Percentiles rank a stretch among this genome's conserved stretches.
These are phyloP conservation scores for Yamadazyma buinensis DNA, from an alignment of 1,139 yeast genomes.

Conservation along the genomic window DNA sequence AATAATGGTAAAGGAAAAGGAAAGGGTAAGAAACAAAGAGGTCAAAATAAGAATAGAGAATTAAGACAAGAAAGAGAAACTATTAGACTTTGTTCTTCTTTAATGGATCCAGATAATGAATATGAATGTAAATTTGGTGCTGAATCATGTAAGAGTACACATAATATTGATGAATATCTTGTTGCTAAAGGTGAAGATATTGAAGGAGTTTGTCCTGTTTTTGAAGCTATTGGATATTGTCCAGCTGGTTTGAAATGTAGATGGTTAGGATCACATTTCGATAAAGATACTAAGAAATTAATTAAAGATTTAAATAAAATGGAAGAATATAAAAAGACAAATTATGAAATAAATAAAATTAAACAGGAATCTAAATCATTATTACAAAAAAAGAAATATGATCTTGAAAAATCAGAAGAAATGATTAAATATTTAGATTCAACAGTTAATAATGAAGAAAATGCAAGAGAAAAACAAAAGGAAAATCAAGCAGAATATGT, in stretches of 20 bases:
- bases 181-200: slow-evolving; percentile 66
- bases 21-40: slow-evolving; percentile 49
- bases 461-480: slow-evolving; percentile 29
- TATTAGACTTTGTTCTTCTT: slow-evolving; percentile 62
- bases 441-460: slow-evolving; percentile 34
- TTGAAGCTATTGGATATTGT: slow-evolving; percentile 76
- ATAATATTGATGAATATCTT: slow-evolving; percentile 65
- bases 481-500: slow-evolving; percentile 44
- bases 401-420: slow-evolving; percentile 52
- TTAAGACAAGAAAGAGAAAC: slow-evolving; percentile 66
- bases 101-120: slow-evolving; percentile 47
- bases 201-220: slow-evolving; percentile 80
- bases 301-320: slow-evolving; percentile 39
- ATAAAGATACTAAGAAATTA: slow-evolving; percentile 44
- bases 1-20: slow-evolving; percentile 15
- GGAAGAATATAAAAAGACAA: slow-evolving; percentile 28
- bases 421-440: slow-evolving; percentile 55
- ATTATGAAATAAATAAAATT: slow-evolving; percentile 68
- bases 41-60: slow-evolving; percentile 88
- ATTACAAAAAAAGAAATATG: slow-evolving; percentile 62
- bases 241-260: slow-evolving; percentile 91
- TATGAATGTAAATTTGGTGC: slow-evolving; percentile 63
- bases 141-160: slow-evolving; percentile 72
- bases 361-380: slow-evolving; percentile 46
- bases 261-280: slow-evolving; percentile 77